Conservation (phyloP, 495 filamentous ascomycete species). For the Xylaria flabelliformis region DNA sequence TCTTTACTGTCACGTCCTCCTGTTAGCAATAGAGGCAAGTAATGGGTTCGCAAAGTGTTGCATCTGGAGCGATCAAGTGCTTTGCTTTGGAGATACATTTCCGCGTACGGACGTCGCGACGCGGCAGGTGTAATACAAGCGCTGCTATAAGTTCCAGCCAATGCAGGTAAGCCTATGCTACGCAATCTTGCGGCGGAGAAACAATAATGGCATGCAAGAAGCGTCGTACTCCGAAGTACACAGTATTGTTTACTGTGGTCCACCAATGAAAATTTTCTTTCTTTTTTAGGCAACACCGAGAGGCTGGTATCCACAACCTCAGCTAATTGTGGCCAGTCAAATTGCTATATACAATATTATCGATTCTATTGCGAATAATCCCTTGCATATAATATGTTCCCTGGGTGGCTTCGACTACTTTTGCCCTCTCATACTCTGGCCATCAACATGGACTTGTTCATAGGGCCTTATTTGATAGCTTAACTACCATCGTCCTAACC, state of each 20-base stretch:
- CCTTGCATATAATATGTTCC: not conserved
- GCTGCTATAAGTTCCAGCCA: constrained; percentile 21
- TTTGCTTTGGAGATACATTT: not conserved
- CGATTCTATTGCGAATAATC: not conserved
- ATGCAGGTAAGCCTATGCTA: constrained; percentile 23
- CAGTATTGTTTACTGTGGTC: constrained; percentile 13
- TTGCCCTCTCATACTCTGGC: not conserved
- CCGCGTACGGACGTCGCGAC: constrained; percentile 1
- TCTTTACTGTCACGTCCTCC: not conserved
- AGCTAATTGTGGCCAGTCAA: not conserved
- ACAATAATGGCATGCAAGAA: constrained; percentile 2
- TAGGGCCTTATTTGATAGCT: not conserved
- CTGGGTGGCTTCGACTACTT: not conserved
- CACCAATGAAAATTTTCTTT: constrained; percentile 8
- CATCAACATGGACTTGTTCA: not conserved
- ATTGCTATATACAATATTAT: not conserved
- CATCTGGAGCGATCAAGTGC: not conserved
- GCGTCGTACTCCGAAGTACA: constrained; percentile 21
- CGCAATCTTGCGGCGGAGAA: constrained; percentile 12
- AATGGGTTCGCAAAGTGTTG: constrained; percentile 3
- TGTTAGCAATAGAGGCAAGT: not conserved
- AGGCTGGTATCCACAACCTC: not conserved
- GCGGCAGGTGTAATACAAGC: constrained; percentile 18
- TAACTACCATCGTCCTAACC: not conserved
- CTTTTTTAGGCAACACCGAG: not conserved